Evolutionary conservation across 805 yeast species (phyloP), one percentile per base, ranked within the genome.

Genomic region (Kluyveromyces siamensis): DNA sequence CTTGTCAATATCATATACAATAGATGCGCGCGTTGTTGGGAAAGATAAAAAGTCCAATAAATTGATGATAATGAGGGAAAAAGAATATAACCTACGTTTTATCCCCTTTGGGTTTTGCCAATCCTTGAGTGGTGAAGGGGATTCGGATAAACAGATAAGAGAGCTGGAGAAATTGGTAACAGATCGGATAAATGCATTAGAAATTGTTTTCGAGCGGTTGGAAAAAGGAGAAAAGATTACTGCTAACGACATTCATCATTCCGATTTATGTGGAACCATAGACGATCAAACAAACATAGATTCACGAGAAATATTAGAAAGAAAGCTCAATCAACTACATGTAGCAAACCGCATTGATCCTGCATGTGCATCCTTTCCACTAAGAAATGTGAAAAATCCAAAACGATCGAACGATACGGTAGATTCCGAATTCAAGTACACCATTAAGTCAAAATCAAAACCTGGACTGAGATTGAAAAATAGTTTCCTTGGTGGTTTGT

Each of bases 11-110:
- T 70, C 72, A 46, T 80, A 80, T 52, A 69, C 77, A 1, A 73
- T 80, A 30, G 82, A 79, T 54, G 81, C 82, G 7, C 74, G 75
- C 49, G 67, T 80, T 49, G 77, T 80, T 40, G 82, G 78, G 19
- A 70, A 74, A 47, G 69, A 71, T 47, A 50, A 56, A 27, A 56
- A 50, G 37, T 59, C 60, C 10, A 60, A 57, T 18, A 55, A 60
- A 44, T 51, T 65, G 13, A 63, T 60, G 27, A 59, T 70, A 16
- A 56, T 70, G 62, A 62, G 50, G 35, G 71, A 69, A 38, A 58
- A 56, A 18, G 71, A 68, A 36, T 69, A 68, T 48, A 61, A 66
- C 35, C 50, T 72, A 8, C 62, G 75, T 53, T 63, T 71, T 33
- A 64, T 71, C 40, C 75, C 75, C 7, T 70, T 68, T 55, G 72